These are phyloP conservation scores for Fraxinus pennsylvanica DNA, from an alignment of 257 asterid species.

Conservation along the genomic window DNA sequence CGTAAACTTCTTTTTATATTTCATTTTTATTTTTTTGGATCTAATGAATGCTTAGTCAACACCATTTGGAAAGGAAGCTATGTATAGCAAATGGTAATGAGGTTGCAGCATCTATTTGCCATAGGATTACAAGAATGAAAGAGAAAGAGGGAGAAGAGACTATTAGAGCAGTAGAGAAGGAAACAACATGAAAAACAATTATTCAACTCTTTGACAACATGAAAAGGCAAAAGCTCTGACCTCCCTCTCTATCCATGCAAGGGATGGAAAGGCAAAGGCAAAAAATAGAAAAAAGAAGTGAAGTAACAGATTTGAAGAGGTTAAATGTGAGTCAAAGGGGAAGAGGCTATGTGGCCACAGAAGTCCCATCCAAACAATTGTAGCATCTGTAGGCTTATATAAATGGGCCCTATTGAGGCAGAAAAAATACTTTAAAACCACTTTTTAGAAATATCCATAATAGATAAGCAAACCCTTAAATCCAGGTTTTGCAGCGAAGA, in stretches of 20 bases:
- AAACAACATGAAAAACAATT: background rate
- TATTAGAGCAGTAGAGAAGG: background rate
- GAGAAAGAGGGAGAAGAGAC: background rate
- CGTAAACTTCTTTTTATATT: background rate
- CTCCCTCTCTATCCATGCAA: background rate
- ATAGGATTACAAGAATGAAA: background rate
- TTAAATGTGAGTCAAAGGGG: background rate
- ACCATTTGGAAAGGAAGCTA: background rate
- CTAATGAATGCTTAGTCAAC: background rate
- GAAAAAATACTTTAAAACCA: background rate
- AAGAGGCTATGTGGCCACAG: background rate
- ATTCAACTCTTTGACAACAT: background rate
- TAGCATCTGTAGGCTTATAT: background rate
- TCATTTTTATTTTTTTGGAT: background rate
- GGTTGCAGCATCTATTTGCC: background rate
- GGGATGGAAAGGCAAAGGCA: background rate
- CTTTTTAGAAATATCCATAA: background rate
- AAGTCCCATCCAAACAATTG: background rate
- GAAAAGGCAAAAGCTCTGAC: background rate
- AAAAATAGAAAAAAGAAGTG: background rate
- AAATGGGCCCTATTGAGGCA: background rate
- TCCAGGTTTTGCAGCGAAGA: background rate
- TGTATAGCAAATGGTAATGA: background rate
- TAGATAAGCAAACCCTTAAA: background rate
- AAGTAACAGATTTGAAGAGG: background rate